A percentile compares a stretch with the other conserved stretches of the same genome.
Conservation (phyloP, 331 rosid species). For the Telfairia occidentalis region DNA sequence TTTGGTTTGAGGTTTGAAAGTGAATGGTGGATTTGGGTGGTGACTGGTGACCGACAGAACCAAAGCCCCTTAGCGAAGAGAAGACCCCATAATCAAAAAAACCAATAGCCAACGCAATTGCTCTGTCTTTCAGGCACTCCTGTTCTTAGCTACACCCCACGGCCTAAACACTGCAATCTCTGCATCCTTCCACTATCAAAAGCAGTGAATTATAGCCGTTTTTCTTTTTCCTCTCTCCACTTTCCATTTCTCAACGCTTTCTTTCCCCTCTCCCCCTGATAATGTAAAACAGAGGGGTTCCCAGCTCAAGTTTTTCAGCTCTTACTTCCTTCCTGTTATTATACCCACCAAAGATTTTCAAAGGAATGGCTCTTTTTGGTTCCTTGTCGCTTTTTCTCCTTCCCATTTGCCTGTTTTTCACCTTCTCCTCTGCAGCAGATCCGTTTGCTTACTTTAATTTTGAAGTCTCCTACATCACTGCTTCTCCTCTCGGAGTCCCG, state of each 20-base stretch:
- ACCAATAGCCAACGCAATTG: slow-evolving; percentile 6
- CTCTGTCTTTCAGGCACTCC: slow-evolving; percentile 8
- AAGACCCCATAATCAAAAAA: background rate
- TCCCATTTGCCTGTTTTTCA: slow-evolving; percentile 42
- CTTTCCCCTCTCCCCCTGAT: slow-evolving; percentile 19
- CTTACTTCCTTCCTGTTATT: background rate
- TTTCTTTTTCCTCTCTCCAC: background rate
- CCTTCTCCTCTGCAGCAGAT: slow-evolving; percentile 55
- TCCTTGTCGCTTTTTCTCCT: slow-evolving; percentile 25
- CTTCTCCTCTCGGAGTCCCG: slow-evolving; percentile 88
- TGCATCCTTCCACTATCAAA: slow-evolving; percentile 1
- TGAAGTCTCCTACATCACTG: slow-evolving; percentile 82
- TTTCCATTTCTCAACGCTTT: background rate
- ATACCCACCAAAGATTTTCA: slow-evolving; percentile 15
- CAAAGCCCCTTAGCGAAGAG: background rate
- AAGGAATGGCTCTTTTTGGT: slow-evolving; percentile 39
- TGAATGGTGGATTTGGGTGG: background rate
- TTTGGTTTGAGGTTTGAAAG: background rate
- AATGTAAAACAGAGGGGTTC: slow-evolving; percentile 35
- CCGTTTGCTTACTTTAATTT: slow-evolving; percentile 41
- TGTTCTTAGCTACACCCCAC: background rate
- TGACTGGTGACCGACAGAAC: slow-evolving; percentile 49
- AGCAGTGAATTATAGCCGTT: slow-evolving; percentile 19
- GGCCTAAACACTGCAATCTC: background rate
- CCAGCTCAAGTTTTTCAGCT: slow-evolving; percentile 16